Conservation (phyloP, 2,329 filamentous ascomycete species). For the Diplocarpon rosae region DNA sequence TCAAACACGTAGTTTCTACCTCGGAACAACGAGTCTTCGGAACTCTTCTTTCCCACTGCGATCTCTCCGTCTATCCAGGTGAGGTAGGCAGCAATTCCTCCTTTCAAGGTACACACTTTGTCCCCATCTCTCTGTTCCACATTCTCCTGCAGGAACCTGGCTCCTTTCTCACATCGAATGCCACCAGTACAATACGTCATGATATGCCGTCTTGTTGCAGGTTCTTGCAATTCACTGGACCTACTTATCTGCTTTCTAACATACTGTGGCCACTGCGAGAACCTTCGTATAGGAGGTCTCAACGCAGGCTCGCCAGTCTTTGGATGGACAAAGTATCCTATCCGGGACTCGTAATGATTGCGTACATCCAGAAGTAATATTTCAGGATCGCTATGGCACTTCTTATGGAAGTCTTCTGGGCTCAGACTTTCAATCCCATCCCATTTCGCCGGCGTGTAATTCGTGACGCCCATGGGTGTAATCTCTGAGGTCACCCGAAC, state of each 20-base stretch:
- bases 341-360: constrained; percentile 28
- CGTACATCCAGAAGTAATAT: constrained; percentile 24
- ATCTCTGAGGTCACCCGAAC: constrained; percentile 23
- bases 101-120: constrained; percentile 24
- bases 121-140: constrained; percentile 14
- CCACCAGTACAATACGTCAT: constrained; percentile 28
- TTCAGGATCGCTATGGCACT: constrained; percentile 14
- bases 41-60: constrained; percentile 16
- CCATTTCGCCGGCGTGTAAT: constrained; percentile 24
- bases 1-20: constrained; percentile 28
- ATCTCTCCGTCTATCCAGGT: constrained; percentile 28
- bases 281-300: constrained; percentile 24
- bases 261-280: constrained; percentile 27
- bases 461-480: constrained; percentile 26
- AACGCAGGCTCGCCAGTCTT: constrained; percentile 21
- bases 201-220: constrained; percentile 16
- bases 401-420: constrained; percentile 24
- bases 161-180: constrained; percentile 27
- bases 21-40: constrained; percentile 23
- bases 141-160: constrained; percentile 24
- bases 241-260: constrained; percentile 19
- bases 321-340: constrained; percentile 26
- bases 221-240: background rate
- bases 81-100: constrained; percentile 26
- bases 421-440: constrained; percentile 18